Base-by-base conservation (phyloP, 805 yeast genomes). In the Schwanniomyces vanrijiae region DNA sequence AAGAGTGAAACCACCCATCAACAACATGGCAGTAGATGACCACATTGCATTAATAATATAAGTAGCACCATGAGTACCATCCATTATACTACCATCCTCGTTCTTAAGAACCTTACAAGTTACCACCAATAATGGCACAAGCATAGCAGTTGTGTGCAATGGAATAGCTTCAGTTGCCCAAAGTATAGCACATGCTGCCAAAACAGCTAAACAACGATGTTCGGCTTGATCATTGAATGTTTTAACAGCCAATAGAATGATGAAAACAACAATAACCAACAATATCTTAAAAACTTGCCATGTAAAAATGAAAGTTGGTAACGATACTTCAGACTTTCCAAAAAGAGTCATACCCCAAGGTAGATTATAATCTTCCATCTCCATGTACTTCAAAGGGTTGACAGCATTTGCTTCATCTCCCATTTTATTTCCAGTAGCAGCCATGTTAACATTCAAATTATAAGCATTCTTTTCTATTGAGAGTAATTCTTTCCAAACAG, bases 401-500 rank as follows among this genome's bases (percentile, higher is more conserved):
- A 46, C 47, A 18, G 44, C 39, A 9, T 37, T 25, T 14, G 42
- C 56, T 39, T 61, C 65, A 38, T 60, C 67, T 10, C 67, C 67
- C 61, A 61, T 59, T 40, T 61, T 63, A 44, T 51, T 53, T 31
- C 45, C 33, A 7, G 52, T 46, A 20, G 55, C 49, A 16, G 44
- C 38, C 24, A 51, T 50, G 34, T 60, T 58, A 18, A 65, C 40
- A 43, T 64, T 54, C 47, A 67, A 56, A 47, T 64, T 62, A 51
- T 65, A 66, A 19, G 64, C 51, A 37, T 55, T 57, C 54, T 60
- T 62, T 48, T 66, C 70, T 56, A 91, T 68, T 19, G 94, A 92
- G 62, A 92, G 86, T 86, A 92, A 84, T 65, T 92, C 97, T 62
- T 94, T 84, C 99, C 99, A 92, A 24, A 92, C 97, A 0, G 97